Conservation (phyloP, 2,329 filamentous ascomycete genomes). For the Diaporthe citriasiana region DNA sequence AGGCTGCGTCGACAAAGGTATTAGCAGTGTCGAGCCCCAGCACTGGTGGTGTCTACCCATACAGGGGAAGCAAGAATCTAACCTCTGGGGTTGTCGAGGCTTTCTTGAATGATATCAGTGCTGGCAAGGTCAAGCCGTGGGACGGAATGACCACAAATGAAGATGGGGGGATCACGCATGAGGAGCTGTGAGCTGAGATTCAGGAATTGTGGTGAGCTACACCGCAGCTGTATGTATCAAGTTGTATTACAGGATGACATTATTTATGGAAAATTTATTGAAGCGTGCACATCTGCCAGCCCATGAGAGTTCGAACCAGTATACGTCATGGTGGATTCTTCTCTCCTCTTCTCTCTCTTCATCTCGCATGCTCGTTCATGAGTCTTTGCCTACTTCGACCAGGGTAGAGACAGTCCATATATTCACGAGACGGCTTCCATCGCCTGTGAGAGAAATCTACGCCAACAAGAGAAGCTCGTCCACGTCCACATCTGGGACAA, state of each 20-base stretch:
- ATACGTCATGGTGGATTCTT: neutral
- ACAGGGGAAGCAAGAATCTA: constrained; percentile 49
- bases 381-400: neutral
- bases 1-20: constrained; percentile 48
- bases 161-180: constrained; percentile 37
- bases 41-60: constrained; percentile 61
- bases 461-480: neutral
- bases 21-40: constrained; percentile 61
- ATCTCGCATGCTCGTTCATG: neutral
- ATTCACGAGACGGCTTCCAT: neutral
- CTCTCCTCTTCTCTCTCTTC: no score
- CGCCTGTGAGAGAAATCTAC: neutral
- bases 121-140: constrained; percentile 58
- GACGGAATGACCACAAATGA: constrained; percentile 25
- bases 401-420: neutral
- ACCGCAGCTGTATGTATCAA: no score
- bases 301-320: no score
- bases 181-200: constrained; percentile 41
- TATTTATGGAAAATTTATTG: neutral
- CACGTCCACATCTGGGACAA: neutral
- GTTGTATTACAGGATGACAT: no score
- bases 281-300: neutral
- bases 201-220: neutral
- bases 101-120: constrained; percentile 61
- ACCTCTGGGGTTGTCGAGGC: constrained; percentile 54